These are phyloP conservation scores for Rostrohypoxylon terebratum DNA, from an alignment of 495 filamentous ascomycete genomes.

Conservation along the genomic window DNA sequence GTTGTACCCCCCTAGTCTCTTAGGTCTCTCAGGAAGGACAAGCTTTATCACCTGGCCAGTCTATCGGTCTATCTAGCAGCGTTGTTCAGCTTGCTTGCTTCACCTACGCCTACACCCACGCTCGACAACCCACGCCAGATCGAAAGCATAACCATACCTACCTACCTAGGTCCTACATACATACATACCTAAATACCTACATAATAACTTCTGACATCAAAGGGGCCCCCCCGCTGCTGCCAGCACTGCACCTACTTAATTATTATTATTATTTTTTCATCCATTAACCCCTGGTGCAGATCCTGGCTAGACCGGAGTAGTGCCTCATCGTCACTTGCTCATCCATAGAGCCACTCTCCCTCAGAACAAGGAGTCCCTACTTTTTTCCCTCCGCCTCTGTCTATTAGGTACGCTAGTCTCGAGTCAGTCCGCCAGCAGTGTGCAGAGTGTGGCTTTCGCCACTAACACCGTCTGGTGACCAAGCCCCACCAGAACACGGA, in stretches of 20 bases:
- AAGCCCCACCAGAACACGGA: conserved; percentile 51
- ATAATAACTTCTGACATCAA: conserved; percentile 40
- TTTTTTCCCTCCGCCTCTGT: conserved; percentile 27
- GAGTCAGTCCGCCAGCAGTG: conserved; percentile 39
- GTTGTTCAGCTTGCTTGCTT: conserved; percentile 1
- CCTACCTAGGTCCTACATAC: no score
- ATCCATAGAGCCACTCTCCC: background rate
- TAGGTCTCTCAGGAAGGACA: conserved; percentile 1
- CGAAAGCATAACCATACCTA: background rate
- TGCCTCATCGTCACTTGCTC: conserved; percentile 29
- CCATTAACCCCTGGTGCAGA: conserved; percentile 44
- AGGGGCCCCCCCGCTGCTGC: conserved; percentile 31
- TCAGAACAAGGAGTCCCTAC: conserved; percentile 25
- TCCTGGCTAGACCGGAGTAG: conserved; percentile 44
- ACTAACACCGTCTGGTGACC: conserved; percentile 55
- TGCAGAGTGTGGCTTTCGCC: conserved; percentile 51
- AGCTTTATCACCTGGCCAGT: conserved; percentile 1
- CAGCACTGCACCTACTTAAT: conserved; percentile 23
- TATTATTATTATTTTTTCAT: background rate
- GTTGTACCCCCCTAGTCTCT: conserved; percentile 21
- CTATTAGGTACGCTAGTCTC: conserved; percentile 45
- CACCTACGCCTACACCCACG: conserved; percentile 1
- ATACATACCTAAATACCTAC: background rate
- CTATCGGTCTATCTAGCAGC: conserved; percentile 8
- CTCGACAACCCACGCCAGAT: background rate